A percentile compares a stretch with the other conserved stretches of the same genome.
These are phyloP conservation scores for Xerocomus cyaneibrunnescens DNA, from an alignment of 1,284 basidiomycete genomes.

Conservation along the genomic window DNA sequence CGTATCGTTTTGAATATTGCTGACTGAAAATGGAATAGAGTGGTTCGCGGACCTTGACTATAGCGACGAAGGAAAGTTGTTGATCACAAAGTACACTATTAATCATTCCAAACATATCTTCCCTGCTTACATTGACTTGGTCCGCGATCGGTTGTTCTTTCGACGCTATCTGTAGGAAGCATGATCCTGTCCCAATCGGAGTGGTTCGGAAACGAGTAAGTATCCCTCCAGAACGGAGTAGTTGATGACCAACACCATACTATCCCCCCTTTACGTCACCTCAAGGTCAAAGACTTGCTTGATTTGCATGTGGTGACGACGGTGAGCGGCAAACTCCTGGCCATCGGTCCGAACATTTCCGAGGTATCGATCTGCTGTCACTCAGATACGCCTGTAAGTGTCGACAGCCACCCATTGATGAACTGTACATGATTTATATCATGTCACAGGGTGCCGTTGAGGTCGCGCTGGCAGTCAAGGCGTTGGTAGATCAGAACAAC, in stretches of 20 bases:
- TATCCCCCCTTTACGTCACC: neutral
- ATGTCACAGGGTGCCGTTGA: constrained; percentile 49
- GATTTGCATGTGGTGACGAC: constrained; percentile 47
- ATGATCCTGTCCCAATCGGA: constrained; percentile 46
- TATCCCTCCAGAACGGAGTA: neutral
- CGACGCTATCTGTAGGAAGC: constrained; percentile 40
- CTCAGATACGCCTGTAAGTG: constrained; percentile 60
- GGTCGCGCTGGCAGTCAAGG: constrained; percentile 49
- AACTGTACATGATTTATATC: neutral
- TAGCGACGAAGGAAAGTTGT: constrained; percentile 48
- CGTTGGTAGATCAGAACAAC: constrained; percentile 52
- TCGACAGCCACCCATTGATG: neutral
- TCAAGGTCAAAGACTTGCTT: constrained; percentile 48
- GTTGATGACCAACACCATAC: too few relatives aligned
- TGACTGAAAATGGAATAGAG: constrained; percentile 37
- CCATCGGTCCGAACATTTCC: constrained; percentile 43
- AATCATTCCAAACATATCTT: too few relatives aligned
- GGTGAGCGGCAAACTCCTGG: constrained; percentile 40
- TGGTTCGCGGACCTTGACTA: constrained; percentile 67
- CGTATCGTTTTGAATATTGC: neutral
- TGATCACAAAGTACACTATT: constrained; percentile 65
- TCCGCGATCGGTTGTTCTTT: neutral
- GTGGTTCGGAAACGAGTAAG: constrained; percentile 46
- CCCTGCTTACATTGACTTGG: neutral
- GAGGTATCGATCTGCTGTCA: constrained; percentile 65